Evolutionary conservation across 495 filamentous ascomycete genomes (phyloP).

Genomic region (Xylaria bambusicola): DNA sequence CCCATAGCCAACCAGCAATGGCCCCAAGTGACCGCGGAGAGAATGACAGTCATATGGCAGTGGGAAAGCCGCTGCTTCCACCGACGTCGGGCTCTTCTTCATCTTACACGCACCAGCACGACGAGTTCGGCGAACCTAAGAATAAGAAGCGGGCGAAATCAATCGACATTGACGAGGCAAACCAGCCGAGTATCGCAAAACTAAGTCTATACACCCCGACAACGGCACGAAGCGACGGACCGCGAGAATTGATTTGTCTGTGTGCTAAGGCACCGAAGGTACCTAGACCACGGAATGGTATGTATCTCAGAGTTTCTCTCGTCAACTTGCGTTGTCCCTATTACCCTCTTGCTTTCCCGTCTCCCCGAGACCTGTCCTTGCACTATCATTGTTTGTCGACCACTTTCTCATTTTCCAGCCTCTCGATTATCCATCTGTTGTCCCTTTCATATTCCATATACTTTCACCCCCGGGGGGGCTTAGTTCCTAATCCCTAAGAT

Average conservation of each 20-base stretch:
- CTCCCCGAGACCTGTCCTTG: conserved; percentile 18
- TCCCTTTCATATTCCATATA: background rate
- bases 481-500: background rate
- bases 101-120: conserved; percentile 10
- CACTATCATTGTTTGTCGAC: conserved; percentile 9
- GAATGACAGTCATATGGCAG: background rate
- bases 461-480: background rate
- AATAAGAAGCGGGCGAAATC: conserved; percentile 50
- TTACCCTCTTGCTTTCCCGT: conserved; percentile 23
- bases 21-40: background rate
- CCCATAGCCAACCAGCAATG: conserved; percentile 18
- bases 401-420: conserved; percentile 14
- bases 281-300: conserved; percentile 92
- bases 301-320: conserved; percentile 40
- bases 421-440: background rate
- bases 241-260: conserved; percentile 68
- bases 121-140: conserved; percentile 25
- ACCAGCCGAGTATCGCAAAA: conserved; percentile 44
- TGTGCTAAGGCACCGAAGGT: conserved; percentile 94
- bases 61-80: conserved; percentile 12
- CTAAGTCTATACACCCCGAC: conserved; percentile 41
- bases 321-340: conserved; percentile 15
- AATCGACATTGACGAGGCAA: conserved; percentile 49
- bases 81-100: background rate
- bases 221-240: conserved; percentile 32